Evolutionary conservation across 306 rosid genomes (phyloP), one percentile per base, ranked within the genome.

Genomic region (Trifolium fragiferum): DNA sequence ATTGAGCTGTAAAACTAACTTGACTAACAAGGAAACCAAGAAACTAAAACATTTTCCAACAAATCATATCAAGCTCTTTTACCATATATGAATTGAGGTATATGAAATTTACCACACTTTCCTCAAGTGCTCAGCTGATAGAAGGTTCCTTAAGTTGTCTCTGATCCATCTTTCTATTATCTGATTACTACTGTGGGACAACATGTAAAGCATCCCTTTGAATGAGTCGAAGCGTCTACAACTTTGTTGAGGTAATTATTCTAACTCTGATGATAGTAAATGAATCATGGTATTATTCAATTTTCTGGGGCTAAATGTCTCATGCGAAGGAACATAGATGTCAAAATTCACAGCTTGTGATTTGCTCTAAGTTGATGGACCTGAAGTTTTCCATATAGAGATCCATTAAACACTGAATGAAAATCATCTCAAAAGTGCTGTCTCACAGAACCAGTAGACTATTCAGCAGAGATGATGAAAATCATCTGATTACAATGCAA

Each of bases 251-350:
- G 51, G 53, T 46, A 74, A 33, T 38, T 14, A 6, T 61, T 30
- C 81, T 21, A 70, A 77, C 70, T 84, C 78, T 7, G 78, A 82
- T 55, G 75, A 44, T 25, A 81, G 78, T 72, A 81, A 84, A 66
- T 81, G 79, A 30, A 64, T 67, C 16, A 87, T 50, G 32, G 90
- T 88, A 80, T 87, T 88, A 47, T 76, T 73, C 57, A 81, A 14
- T 84, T 87, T 90, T 50, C 7, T 77, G 27, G 82, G 85, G 76
- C 86, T 71, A 23, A 87, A 67, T 69, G 86, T 81, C 80, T 88
- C 96, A 61, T 90, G 89, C 23, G 86, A 74, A 40, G 96, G 90
- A 80, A 90, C 86, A 61, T 80, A 85, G 59, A 80, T 76, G 67
- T 80, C 77, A 38, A 78, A 72, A 30, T 73, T 79, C 41, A 40